Conservation (phyloP, 1,284 basidiomycete species). For the Rhodotorula sp. region DNA sequence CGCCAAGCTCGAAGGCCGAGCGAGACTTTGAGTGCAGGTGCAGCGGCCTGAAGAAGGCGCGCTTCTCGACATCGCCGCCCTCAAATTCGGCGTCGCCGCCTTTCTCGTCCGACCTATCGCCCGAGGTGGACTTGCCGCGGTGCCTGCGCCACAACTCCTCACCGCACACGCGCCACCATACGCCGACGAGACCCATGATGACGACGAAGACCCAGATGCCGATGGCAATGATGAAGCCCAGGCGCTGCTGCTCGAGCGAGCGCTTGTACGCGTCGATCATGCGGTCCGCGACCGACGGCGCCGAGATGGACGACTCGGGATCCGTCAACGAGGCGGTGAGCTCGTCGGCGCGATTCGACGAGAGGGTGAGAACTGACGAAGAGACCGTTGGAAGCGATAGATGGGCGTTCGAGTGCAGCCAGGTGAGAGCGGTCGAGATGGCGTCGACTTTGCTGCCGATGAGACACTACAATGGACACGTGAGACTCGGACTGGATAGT, state of each 20-base stretch:
- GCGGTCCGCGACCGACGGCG: constrained; percentile 60
- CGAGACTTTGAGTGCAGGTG: constrained; percentile 14
- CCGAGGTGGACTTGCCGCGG: not conserved
- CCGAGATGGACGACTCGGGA: constrained; percentile 32
- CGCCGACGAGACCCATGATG: constrained; percentile 65
- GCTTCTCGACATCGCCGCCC: constrained; percentile 5
- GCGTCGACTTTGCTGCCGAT: constrained; percentile 84
- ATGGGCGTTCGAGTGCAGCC: constrained; percentile 66
- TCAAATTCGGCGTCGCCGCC: not conserved
- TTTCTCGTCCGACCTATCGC: not conserved
- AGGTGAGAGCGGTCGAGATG: constrained; percentile 84
- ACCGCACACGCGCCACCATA: constrained; percentile 57
- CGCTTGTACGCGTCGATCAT: constrained; percentile 71
- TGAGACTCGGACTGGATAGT: not conserved
- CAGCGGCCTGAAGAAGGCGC: constrained; percentile 13
- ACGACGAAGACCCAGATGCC: constrained; percentile 75
- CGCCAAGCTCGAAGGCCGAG: not conserved
- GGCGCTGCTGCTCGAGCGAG: constrained; percentile 72
- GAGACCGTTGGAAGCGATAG: constrained; percentile 71
- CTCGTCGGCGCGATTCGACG: constrained; percentile 34
- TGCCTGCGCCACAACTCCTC: not conserved
- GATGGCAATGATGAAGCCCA: constrained; percentile 80
- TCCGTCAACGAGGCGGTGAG: constrained; percentile 23
- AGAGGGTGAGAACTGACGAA: constrained; percentile 64
- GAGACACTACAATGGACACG: constrained; percentile 62